These are phyloP conservation scores for Dictyostelium capitatum DNA, from an alignment of 78 protist species.

Conservation along the genomic window DNA sequence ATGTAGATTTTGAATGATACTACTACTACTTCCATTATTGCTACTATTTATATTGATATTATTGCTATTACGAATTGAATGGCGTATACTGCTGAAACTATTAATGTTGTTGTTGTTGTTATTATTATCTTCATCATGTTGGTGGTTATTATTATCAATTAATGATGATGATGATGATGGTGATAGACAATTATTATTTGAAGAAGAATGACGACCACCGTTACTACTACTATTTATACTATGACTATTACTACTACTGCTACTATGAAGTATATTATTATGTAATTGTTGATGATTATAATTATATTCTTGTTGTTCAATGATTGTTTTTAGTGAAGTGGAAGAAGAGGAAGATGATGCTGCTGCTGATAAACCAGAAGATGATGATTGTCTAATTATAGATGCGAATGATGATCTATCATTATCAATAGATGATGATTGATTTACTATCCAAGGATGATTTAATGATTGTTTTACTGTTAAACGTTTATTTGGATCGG, in stretches of 20 bases:
- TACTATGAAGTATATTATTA: conserved; percentile 2
- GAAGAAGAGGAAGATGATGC: neutral
- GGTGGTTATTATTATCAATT: too few relatives aligned
- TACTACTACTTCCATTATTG: neutral
- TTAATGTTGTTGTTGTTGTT: neutral
- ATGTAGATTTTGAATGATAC: neutral
- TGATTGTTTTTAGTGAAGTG: neutral
- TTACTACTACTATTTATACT: neutral
- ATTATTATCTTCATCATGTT: neutral
- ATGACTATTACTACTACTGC: neutral
- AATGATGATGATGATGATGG: neutral
- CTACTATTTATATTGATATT: neutral
- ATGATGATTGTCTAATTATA: neutral
- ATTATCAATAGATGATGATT: neutral
- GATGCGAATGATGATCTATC: conserved; percentile 1
- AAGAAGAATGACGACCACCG: neutral
- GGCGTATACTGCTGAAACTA: neutral
- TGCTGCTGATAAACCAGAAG: neutral
- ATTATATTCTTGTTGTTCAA: conserved; percentile 3
- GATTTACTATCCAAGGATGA: conserved; percentile 49
- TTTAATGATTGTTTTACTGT: conserved; percentile 61
- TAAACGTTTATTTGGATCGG: conserved; percentile 67
- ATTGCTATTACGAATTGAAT: neutral
- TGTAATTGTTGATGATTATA: conserved; percentile 4
- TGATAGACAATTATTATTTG: neutral